A percentile compares a stretch with the other conserved stretches of the same genome.
Evolutionary conservation across 2,329 filamentous ascomycete species (phyloP).

Genomic region (Fusarium torreyae): DNA sequence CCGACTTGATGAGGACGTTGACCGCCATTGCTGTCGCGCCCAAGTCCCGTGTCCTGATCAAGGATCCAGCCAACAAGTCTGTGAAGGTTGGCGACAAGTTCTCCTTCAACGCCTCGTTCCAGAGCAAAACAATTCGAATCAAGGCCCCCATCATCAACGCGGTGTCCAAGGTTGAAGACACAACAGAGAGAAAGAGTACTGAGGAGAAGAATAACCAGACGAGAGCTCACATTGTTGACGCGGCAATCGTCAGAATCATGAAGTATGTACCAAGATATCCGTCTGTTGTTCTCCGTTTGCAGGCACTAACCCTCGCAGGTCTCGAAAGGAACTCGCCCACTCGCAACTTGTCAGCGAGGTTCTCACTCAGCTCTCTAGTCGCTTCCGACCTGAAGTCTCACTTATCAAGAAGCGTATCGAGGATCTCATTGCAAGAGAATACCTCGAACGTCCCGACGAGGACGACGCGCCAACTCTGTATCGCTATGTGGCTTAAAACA

Average conservation of each 20-base stretch:
- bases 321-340: constrained; percentile 80
- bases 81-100: constrained; percentile 85
- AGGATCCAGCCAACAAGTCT: constrained; percentile 84
- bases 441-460: constrained; percentile 79
- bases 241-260: constrained; percentile 86
- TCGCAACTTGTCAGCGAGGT: constrained; percentile 80
- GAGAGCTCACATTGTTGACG: constrained; percentile 79
- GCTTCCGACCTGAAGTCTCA: constrained; percentile 82
- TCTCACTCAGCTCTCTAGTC: constrained; percentile 75
- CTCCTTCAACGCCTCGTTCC: constrained; percentile 84
- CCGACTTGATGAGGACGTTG: constrained; percentile 82
- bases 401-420: constrained; percentile 89
- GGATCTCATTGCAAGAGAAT: constrained; percentile 82
- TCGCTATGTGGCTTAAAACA: constrained; percentile 75
- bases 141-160: constrained; percentile 89
- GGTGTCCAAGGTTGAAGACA: constrained; percentile 87
- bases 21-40: constrained; percentile 86
- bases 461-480: constrained; percentile 76
- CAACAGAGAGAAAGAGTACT: constrained; percentile 77
- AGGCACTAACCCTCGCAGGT: constrained; percentile 61
- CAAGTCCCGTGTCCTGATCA: constrained; percentile 85
- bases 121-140: constrained; percentile 87
- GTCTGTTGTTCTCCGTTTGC: background rate
- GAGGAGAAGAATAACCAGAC: constrained; percentile 83
- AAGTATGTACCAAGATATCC: constrained; percentile 73